These are phyloP conservation scores for Auricularia auricula-judae DNA, from an alignment of 768 basidiomycete genomes.

Conservation along the genomic window DNA sequence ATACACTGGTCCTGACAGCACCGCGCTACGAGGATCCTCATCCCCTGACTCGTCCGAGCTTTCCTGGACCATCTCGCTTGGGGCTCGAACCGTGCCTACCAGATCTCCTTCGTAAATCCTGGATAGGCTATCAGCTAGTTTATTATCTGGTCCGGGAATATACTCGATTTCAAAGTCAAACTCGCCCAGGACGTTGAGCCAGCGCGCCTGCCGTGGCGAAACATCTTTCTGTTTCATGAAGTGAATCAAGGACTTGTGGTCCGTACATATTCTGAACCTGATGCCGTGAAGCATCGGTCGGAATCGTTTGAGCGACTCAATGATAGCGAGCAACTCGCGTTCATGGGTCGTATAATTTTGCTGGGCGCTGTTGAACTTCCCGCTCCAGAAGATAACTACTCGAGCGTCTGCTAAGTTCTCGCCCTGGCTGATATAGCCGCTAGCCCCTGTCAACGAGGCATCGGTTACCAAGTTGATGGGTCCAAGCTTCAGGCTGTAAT, in stretches of 20 bases:
- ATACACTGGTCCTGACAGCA: background rate
- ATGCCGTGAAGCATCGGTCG: background rate
- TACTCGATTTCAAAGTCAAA: constrained; percentile 4
- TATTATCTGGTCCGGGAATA: background rate
- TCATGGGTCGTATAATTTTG: constrained; percentile 5
- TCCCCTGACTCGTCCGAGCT: background rate
- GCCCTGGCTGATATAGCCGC: constrained; percentile 5
- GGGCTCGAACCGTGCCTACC: constrained; percentile 1
- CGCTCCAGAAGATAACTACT: constrained; percentile 11
- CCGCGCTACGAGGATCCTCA: background rate
- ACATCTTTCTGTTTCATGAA: background rate
- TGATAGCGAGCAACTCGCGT: constrained; percentile 4
- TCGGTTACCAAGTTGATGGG: too few species aligned
- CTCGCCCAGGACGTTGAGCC: constrained; percentile 3
- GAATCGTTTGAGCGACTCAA: constrained; percentile 1
- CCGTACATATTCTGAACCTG: constrained; percentile 1
- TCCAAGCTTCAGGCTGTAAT: background rate
- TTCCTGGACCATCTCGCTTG: constrained; percentile 1
- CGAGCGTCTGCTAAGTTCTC: background rate
- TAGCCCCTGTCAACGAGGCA: constrained; percentile 1
- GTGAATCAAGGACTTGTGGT: constrained; percentile 1
- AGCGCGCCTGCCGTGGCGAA: constrained; percentile 1
- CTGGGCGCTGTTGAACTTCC: constrained; percentile 10
- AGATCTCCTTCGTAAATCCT: constrained; percentile 2
- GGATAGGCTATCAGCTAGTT: background rate